Conservation (phyloP, 208 protist genomes). For the Leptomonas pyrrhocoris region DNA sequence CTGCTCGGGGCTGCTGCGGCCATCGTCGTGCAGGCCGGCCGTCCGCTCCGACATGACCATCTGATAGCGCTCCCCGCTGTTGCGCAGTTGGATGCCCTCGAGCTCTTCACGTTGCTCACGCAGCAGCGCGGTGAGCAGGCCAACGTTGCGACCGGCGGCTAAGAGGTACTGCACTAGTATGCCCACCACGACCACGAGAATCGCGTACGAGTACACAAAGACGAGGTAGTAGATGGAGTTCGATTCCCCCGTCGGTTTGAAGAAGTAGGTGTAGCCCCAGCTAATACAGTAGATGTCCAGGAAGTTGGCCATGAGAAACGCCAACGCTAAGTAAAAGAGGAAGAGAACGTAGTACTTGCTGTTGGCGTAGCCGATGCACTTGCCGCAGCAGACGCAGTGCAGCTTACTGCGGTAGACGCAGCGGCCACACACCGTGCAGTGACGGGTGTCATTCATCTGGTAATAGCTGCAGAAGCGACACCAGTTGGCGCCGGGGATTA, state of each 20-base stretch:
- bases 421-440: conserved; percentile 75
- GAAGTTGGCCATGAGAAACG: conserved; percentile 19
- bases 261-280: conserved; percentile 35
- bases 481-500: conserved; percentile 49
- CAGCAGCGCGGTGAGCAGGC: conserved; percentile 28
- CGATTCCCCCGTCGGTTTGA: conserved; percentile 14
- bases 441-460: conserved; percentile 75
- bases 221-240: conserved; percentile 36
- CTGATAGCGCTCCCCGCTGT: conserved; percentile 32
- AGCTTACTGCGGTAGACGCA: conserved; percentile 80
- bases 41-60: conserved; percentile 26
- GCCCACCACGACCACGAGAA: background rate
- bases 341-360: conserved; percentile 81
- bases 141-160: conserved; percentile 22
- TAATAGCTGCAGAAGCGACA: conserved; percentile 76
- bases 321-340: conserved; percentile 35
- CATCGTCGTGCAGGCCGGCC: conserved; percentile 4
- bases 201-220: conserved; percentile 27
- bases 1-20: conserved; percentile 19
- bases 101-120: conserved; percentile 20
- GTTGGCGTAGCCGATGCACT: conserved; percentile 83
- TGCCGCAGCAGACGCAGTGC: conserved; percentile 84
- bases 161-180: conserved; percentile 27
- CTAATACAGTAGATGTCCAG: conserved; percentile 30
- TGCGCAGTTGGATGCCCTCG: background rate